These are phyloP conservation scores for Cardamine resedifolia DNA, from an alignment of 345 rosid genomes.

Conservation along the genomic window DNA sequence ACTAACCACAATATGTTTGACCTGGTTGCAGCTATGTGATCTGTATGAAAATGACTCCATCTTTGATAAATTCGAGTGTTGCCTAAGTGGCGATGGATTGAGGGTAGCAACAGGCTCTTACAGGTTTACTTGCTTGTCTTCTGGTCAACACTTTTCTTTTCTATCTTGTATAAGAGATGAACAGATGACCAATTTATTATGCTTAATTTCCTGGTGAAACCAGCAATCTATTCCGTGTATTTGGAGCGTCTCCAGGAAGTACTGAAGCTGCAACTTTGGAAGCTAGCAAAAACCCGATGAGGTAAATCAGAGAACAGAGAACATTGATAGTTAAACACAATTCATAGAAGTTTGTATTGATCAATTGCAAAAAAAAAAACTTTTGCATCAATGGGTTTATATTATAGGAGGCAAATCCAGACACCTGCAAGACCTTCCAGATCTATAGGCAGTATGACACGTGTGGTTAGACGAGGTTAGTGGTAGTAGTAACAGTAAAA, in stretches of 20 bases:
- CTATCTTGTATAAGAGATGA: not conserved
- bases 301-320: slow-evolving; percentile 46
- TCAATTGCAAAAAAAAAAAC: slow-evolving; percentile 8
- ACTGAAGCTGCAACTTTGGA: slow-evolving; percentile 91
- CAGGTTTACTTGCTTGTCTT: slow-evolving; percentile 54
- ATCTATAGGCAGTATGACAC: slow-evolving; percentile 86
- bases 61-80: slow-evolving; percentile 98
- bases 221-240: slow-evolving; percentile 98
- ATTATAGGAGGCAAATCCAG: slow-evolving; percentile 66
- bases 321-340: not conserved
- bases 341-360: not conserved
- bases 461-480: slow-evolving; percentile 93
- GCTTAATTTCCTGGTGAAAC: not conserved
- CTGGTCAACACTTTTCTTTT: slow-evolving; percentile 9
- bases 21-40: slow-evolving; percentile 75
- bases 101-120: slow-evolving; percentile 98
- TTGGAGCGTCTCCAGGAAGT: slow-evolving; percentile 77
- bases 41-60: slow-evolving; percentile 97
- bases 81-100: slow-evolving; percentile 89
- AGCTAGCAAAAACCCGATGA: slow-evolving; percentile 99
- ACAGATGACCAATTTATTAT: not conserved
- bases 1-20: slow-evolving; percentile 11
- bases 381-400: not conserved
- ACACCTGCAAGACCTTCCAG: slow-evolving; percentile 91
- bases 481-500: slow-evolving; percentile 16